Base-by-base conservation (phyloP, 345 rosid species). In the Leavenworthia alabamica region DNA sequence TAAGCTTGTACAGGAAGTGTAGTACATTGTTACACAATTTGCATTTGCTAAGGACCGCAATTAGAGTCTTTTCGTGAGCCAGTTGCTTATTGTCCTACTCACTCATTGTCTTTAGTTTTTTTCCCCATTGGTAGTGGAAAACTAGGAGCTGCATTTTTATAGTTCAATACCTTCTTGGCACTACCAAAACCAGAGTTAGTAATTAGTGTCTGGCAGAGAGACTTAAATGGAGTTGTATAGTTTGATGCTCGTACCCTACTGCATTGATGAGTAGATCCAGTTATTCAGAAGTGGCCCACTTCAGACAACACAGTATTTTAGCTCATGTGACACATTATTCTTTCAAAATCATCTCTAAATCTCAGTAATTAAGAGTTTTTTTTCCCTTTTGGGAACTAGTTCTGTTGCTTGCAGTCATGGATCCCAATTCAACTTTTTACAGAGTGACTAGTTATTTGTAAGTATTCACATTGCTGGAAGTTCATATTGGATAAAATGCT, bases 251-350 rank as follows among this genome's bases (percentile, higher is more conserved):
- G 39, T 63, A 56, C 75, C 70, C 64, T 56, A 48, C 74, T 62
- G 69, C 70, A 55, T 70, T 70, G 64, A 63, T 55, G 59, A 39
- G 10, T 60, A 13, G 42, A 37, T 37, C 42, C 42, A 17, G 8
- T 29, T 49, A 55, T 71, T 31, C 12, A 4, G 55, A 56, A 71
- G 41, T 64, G 71, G 42, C 71, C 75, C 75, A 71, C 66, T 57
- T 33, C 28, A 57, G 61, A 64, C 59, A 64, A 71, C 49, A 49
- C 61, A 48, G 52, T 62, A 37, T 48, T 64, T 24, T 10, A 49
- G 48, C 47, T 40, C 24, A 5, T 56, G 59, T 55, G 63, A 46
- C 62, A 60, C 56, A 60, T 33, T 47, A 53, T 29, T 60, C 20
- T 68, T 68, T 60, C 42, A 44, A 35, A 52, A 26, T 44, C 33